Evolutionary conservation across 2,329 filamentous ascomycete species (phyloP), one percentile per base, ranked within the genome.

Genomic region (Penicillium sp.): DNA sequence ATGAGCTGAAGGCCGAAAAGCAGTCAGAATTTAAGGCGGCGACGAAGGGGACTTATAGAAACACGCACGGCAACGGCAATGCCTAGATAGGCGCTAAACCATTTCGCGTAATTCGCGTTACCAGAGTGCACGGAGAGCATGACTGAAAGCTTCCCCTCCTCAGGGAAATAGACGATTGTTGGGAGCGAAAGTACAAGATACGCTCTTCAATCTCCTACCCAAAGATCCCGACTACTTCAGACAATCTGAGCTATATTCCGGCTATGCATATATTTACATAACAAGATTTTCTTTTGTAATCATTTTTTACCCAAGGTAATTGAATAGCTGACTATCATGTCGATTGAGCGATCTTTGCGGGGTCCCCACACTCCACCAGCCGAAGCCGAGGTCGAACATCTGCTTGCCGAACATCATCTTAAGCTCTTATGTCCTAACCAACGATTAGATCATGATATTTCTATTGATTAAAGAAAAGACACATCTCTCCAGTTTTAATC

Each of bases 331-430:
- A 37, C 14, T 37, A 16, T 13, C 5, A 3, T 37, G 35, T 40
- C 13, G 33, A 40, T 28, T 14, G 19, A 38, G 35, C 19, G 35
- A 28, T 30, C 14, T 53, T 53, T 56, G 53, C 19, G 42, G 53
- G 28, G 53, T 33, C 53, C 42, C 30, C 53, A n/a, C 14, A 3
- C 28, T 10, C 22, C 40, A 19, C 19, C 30, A 56, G 33, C 53
- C 53, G 53, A 48, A 38, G 51, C 53, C 53, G 53, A 56, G 53
- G 53, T 56, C 35, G 35, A 40, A 26, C 14, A 19, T 35, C 52
- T 26, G n/a, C 45, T 48, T 48, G 26, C 52, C 52, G 38, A 54
- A 54, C 37, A 25, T 14, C 49, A 30, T 45, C 52, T 35, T 5
- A 48, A n/a, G 26, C 26, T 48, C 45, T 30, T 19, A 6, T 8